phyloP scores from a whole-genome alignment of 1,284 basidiomycete species.

The Anthracocystis panici-leucophaei region DNA sequence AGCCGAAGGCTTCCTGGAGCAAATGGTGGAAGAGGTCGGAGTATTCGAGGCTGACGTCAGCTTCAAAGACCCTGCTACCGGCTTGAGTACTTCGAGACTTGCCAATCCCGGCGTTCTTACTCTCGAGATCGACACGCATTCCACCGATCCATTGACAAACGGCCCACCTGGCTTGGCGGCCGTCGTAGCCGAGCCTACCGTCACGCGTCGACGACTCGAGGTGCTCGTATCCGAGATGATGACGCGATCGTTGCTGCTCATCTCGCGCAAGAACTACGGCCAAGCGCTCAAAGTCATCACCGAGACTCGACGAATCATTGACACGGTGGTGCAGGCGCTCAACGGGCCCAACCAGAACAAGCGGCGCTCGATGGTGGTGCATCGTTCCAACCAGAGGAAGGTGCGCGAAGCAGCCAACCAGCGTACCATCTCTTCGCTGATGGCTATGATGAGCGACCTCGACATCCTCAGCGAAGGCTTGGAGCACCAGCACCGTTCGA shows the following conservation, averaged over 20 bases:
- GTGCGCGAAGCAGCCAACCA: conserved; percentile 55
- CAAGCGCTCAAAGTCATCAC: conserved; percentile 60
- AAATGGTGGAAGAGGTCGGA: conserved; percentile 62
- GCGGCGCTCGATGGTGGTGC: conserved; percentile 26
- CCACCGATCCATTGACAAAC: conserved; percentile 54
- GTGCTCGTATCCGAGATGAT: conserved; percentile 66
- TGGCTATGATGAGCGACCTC: conserved; percentile 63
- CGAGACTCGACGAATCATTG: conserved; percentile 64
- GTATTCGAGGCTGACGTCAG: conserved; percentile 63
- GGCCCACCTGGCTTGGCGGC: conserved; percentile 52
- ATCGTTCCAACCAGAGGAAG: conserved; percentile 41
- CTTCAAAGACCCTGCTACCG: conserved; percentile 57
- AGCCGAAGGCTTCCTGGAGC: conserved; percentile 46
- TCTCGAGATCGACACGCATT: conserved; percentile 59
- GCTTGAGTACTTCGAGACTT: conserved; percentile 43
- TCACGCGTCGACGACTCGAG: conserved; percentile 62
- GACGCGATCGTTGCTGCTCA: conserved; percentile 60
- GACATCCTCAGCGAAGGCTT: conserved; percentile 60
- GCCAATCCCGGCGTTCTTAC: conserved; percentile 56
- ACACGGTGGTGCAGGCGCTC: conserved; percentile 61
- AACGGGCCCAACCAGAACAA: conserved; percentile 39
- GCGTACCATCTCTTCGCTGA: conserved; percentile 54
- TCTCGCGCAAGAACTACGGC: conserved; percentile 59
- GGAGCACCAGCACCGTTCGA: conserved; percentile 49
- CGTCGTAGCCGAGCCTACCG: conserved; percentile 57